Conservation (phyloP, 1,284 basidiomycete genomes). For the Trichosporon ovoides region DNA sequence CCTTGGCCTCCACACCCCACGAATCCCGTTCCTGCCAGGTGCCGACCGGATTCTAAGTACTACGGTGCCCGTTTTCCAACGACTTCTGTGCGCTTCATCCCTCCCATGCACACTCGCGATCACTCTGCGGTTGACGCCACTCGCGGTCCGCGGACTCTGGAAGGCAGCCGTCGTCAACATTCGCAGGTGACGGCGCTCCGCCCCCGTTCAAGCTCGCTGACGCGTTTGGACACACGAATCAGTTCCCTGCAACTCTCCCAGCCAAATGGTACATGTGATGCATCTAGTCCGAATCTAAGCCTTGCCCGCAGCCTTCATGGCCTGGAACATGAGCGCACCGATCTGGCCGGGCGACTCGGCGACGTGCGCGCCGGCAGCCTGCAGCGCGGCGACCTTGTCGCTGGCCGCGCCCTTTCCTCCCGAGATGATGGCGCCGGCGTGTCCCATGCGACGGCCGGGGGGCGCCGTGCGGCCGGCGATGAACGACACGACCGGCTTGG, state of each 20-base stretch:
- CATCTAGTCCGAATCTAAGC: conserved; percentile 51
- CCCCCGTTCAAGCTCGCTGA: too few relatives aligned
- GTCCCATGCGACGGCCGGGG: conserved; percentile 96
- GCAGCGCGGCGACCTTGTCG: conserved; percentile 93
- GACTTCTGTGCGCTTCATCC: too few relatives aligned
- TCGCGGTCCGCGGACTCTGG: too few relatives aligned
- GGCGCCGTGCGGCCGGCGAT: conserved; percentile 97
- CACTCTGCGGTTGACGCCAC: too few relatives aligned
- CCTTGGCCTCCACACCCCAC: not conserved
- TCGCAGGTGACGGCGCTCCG: too few relatives aligned
- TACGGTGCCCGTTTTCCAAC: not conserved
- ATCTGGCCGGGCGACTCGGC: conserved; percentile 96
- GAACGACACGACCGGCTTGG: conserved; percentile 96
- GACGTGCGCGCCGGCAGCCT: conserved; percentile 87
- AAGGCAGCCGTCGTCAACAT: too few relatives aligned
- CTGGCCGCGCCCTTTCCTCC: conserved; percentile 95
- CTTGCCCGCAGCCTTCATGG: conserved; percentile 78
- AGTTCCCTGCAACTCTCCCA: too few relatives aligned
- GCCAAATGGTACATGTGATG: conserved; percentile 1
- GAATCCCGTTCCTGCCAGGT: not conserved
- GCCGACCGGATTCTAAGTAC: not conserved
- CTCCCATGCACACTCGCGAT: too few relatives aligned
- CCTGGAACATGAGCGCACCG: conserved; percentile 78
- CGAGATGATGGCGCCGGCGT: conserved; percentile 95
- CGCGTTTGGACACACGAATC: too few relatives aligned